Base-by-base conservation (phyloP, 495 filamentous ascomycete species). In the Entonaema liquescens region DNA sequence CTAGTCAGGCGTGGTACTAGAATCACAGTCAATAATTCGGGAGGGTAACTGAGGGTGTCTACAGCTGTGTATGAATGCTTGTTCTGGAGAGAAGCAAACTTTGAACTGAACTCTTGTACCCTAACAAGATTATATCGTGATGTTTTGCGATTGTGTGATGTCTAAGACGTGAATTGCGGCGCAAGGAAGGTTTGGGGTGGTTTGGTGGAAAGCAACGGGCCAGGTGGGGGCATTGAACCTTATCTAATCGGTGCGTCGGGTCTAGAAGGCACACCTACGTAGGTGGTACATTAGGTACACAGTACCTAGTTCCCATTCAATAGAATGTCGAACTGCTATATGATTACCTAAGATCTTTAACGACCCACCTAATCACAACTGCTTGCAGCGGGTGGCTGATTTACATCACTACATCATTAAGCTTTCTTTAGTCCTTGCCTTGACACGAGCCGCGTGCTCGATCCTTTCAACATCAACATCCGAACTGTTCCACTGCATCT, bases 351-450 rank as follows among this genome's bases (percentile, higher is more conserved):
- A 53, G 42, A 8, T 33, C 19, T 47, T 47, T 47, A 3, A 23
- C 8, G 42, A 21, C 42, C 42, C 42, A 47, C 42, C 23, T 21
- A 47, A 47, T 23, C 9, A 47, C 5, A 47, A 21, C 42, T 47
- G 42, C 42, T 47, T 47, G 42, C 42, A 47, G 42, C 11, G 31
- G 42, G 42, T 47, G 42, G 42, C 42, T 47, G 42, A 47, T 47
- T 47, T 47, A 47, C 42, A 33, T 33, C 17, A 44, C 67, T 72
- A 72, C 69, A 72, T 72, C 68, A 71, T 71, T 47, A 47, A 47
- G 42, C 42, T 64, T 63, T 58, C n/a, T 62, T 35, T 29, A 31
- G 21, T 13, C 23, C 7, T 7, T 2, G 6, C 31, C 31, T 35
- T 21, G 29, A 62, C 65, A 73, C 61, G 42, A 65, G 29, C 56